Evolutionary conservation across 1,284 basidiomycete genomes (phyloP).

Genomic region (Neotropicomus parvogracilis): DNA sequence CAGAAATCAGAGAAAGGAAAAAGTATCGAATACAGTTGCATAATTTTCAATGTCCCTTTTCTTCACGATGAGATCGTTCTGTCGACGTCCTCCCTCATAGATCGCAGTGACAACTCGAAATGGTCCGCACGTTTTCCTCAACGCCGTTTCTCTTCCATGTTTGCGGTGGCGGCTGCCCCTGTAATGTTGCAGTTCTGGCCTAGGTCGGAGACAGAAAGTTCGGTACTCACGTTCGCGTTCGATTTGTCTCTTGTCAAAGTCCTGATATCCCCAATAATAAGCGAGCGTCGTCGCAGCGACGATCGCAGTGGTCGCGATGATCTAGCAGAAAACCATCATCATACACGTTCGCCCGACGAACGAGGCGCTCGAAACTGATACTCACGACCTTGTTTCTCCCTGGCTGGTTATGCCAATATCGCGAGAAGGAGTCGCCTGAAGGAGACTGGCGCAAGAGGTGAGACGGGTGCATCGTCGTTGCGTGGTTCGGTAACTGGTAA

Average conservation of each 20-base stretch:
- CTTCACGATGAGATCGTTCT: neutral
- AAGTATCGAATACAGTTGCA: conserved; percentile 25
- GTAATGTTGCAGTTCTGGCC: neutral
- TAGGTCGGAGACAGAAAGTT: neutral
- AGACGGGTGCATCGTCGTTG: conserved; percentile 25
- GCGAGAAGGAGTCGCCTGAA: conserved; percentile 26
- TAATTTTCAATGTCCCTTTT: conserved; percentile 10
- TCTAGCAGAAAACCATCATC: conserved; percentile 8
- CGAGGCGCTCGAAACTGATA: neutral
- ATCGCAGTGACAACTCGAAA: too few relatives aligned
- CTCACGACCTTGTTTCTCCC: conserved; percentile 34
- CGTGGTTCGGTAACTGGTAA: too few relatives aligned
- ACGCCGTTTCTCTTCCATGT: conserved; percentile 23
- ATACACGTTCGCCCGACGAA: neutral
- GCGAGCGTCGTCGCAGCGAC: conserved; percentile 31
- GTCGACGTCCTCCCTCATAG: neutral
- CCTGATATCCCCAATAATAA: conserved; percentile 37
- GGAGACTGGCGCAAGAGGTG: conserved; percentile 22
- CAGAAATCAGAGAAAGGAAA: conserved; percentile 6
- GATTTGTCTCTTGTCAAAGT: conserved; percentile 31
- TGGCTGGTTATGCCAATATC: conserved; percentile 35
- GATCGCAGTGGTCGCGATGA: conserved; percentile 31
- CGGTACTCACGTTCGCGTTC: conserved; percentile 11
- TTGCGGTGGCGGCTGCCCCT: conserved; percentile 15
- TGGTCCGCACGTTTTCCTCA: conserved; percentile 9